Evolutionary conservation across 2,329 filamentous ascomycete genomes (phyloP).

Genomic region (Colletotrichum orbiculare): DNA sequence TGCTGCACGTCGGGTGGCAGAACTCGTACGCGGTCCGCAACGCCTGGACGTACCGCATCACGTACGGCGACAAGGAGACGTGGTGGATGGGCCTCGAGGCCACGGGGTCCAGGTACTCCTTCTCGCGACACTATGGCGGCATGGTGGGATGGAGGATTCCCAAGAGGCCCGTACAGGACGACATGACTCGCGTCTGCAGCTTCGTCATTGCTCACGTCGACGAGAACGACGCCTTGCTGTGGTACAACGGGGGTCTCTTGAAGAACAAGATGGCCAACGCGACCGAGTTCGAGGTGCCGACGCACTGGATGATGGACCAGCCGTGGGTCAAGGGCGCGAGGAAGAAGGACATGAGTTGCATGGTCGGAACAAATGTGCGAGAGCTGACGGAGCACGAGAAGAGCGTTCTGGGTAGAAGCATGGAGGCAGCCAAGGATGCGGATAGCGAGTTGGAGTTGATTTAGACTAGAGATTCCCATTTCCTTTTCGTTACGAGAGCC

Average conservation of each 20-base stretch:
- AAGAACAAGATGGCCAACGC: conserved; percentile 51
- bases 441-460: conserved; percentile 28
- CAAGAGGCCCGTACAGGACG: not conserved
- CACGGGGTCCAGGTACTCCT: conserved; percentile 49
- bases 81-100: conserved; percentile 59
- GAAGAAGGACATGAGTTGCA: conserved; percentile 52
- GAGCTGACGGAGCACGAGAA: conserved; percentile 30
- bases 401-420: conserved; percentile 25
- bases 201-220: conserved; percentile 56
- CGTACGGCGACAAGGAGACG: conserved; percentile 58
- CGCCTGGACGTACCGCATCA: conserved; percentile 52
- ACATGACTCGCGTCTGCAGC: conserved; percentile 48
- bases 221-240: conserved; percentile 48
- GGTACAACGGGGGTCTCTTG: conserved; percentile 56
- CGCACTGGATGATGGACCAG: conserved; percentile 53
- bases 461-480: conserved; percentile 12
- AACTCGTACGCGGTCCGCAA: conserved; percentile 53
- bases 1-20: conserved; percentile 58
- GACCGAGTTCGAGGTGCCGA: conserved; percentile 48
- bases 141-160: conserved; percentile 50
- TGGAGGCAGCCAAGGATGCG: conserved; percentile 38
- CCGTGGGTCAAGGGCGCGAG: conserved; percentile 48
- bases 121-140: conserved; percentile 54
- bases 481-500: not conserved
- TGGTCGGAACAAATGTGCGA: conserved; percentile 40